Base-by-base conservation (phyloP, 352 stramenopile species). In the Globisporangium splendens region DNA sequence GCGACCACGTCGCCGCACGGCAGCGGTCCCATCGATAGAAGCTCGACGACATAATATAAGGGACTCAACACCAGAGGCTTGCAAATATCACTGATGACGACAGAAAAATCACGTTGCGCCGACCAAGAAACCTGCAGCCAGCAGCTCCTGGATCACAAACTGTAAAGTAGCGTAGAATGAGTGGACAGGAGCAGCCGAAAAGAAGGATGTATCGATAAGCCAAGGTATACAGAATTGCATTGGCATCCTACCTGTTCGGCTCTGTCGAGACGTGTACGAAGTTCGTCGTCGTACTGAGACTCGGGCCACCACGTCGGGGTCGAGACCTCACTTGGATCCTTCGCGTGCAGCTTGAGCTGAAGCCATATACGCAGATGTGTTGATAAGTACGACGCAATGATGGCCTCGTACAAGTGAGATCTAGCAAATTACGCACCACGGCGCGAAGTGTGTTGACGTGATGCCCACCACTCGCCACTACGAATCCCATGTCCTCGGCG, bases 231-330 rank as follows among this genome's bases (percentile, higher is more conserved):
- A 22, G 14, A 20, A 24, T 17, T 24, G 15, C 33, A 50, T 2
- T 13, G 0, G 1, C 21, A 43, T 48, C 48, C 11, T 54, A 87
- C 75, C 61, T 75, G 52, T 46, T 88, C 77, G 11, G 70, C 70
- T 18, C 60, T 42, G 8, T 69, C 63, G 43, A 91, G 81, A 33
- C 75, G 69, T 2, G 35, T 52, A 15, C 49, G 51, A 12, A 91
- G 53, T 17, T 59, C 56, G 12, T 20, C 48, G 14, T 69, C 58
- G 59, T 83, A 91, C 13, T 64, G 65, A 4, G 61, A 46, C 42
- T 89, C 65, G 0, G 77, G 81, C 81, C 81, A 91, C 78, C 81
- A 89, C 54, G 46, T 75, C 14, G 81, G 80, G 11, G 42, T 56
- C 10, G 51, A 56, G n/a, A 33, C 7, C 7, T 53, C 59, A 4